Base-by-base conservation (phyloP, 768 basidiomycete species). In the Lentinula sp. region DNA sequence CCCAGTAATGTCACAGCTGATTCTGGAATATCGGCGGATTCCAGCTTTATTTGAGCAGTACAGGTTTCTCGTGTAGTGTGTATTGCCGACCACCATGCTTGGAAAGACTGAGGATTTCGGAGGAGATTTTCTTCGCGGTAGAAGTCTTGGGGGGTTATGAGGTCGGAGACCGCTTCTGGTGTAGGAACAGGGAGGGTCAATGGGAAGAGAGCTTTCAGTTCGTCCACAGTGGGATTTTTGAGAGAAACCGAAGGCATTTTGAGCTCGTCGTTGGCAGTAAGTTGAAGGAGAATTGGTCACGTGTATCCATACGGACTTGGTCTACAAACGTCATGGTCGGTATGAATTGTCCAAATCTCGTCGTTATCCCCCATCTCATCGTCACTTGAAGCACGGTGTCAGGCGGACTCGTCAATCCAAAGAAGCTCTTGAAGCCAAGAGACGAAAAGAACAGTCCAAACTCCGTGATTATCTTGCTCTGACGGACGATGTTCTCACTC, bases 61-160 rank as follows among this genome's bases (percentile, higher is more conserved):
- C 84, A 84, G 15, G 81, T 78, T 64, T 95, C 93, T 68, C 84
- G 84, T 50, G 91, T 81, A 40, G 83, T 79, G 65, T 84, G 80
- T 65, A 98, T 89, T 64, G 93, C 91, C 1, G 87, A 77, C 85
- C 93, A 91, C 97, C 97, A 98, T 68, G 91, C 87, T 42, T 92
- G 84, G 73, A 96, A 94, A 37, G 94, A 96, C 39, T 83, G 81
- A 9, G 94, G 92, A 72, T 98, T 98, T 63, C 93, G 84, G 40
- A 94, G 77, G 6, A 98, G 83, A 74, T 98, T 95, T 73, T 98
- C 96, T 76, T 97, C 96, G 51, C 93, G 87, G 65, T 88, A 82
- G 35, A 97, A 71, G 72, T 98, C 94, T 57, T 84, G 80, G 43
- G 84, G 74, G 6, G 85, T 77, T 65, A 98, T 79, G 61, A 98